These are phyloP conservation scores for Coniochaeta pulveracea DNA, from an alignment of 2,329 filamentous ascomycete genomes.

Conservation along the genomic window DNA sequence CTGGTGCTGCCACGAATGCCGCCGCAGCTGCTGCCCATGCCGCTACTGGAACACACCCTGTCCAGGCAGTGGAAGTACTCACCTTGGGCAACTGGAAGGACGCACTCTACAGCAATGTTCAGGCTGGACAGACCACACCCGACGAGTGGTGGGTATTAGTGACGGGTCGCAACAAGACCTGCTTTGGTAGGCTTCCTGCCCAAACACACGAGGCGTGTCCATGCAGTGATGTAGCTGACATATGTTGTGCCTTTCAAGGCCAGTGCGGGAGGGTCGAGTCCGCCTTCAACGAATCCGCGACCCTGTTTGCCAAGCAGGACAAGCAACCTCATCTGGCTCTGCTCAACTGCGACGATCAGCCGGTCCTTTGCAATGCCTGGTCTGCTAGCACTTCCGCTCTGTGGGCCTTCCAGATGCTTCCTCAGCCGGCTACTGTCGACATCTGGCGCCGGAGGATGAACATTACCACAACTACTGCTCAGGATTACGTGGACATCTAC, in stretches of 20 bases:
- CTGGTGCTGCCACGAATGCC: slow-evolving; percentile 29
- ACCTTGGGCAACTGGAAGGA: slow-evolving; percentile 62
- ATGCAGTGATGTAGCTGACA: too few relatives aligned
- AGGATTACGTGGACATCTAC: slow-evolving; percentile 50
- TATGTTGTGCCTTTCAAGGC: slow-evolving; percentile 36
- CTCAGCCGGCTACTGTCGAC: slow-evolving; percentile 50
- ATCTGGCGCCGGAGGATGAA: slow-evolving; percentile 58
- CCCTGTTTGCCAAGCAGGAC: slow-evolving; percentile 48
- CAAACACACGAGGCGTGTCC: not conserved
- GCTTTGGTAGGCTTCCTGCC: slow-evolving; percentile 40
- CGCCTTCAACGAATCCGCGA: slow-evolving; percentile 56
- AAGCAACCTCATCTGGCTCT: slow-evolving; percentile 55
- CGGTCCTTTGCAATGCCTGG: slow-evolving; percentile 67
- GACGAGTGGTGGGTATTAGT: slow-evolving; percentile 70
- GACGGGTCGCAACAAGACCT: slow-evolving; percentile 69
- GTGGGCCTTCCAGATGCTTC: slow-evolving; percentile 57
- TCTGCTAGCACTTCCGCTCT: slow-evolving; percentile 51
- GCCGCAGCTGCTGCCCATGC: slow-evolving; percentile 35
- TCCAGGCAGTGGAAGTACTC: slow-evolving; percentile 42
- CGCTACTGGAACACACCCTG: slow-evolving; percentile 9
- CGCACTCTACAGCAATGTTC: slow-evolving; percentile 51
- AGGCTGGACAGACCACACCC: slow-evolving; percentile 45
- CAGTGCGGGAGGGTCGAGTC: slow-evolving; percentile 52
- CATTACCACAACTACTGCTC: slow-evolving; percentile 53
- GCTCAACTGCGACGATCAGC: slow-evolving; percentile 65